These are phyloP conservation scores for Wallemia ichthyophaga DNA, from an alignment of 1,284 basidiomycete species.

Conservation along the genomic window DNA sequence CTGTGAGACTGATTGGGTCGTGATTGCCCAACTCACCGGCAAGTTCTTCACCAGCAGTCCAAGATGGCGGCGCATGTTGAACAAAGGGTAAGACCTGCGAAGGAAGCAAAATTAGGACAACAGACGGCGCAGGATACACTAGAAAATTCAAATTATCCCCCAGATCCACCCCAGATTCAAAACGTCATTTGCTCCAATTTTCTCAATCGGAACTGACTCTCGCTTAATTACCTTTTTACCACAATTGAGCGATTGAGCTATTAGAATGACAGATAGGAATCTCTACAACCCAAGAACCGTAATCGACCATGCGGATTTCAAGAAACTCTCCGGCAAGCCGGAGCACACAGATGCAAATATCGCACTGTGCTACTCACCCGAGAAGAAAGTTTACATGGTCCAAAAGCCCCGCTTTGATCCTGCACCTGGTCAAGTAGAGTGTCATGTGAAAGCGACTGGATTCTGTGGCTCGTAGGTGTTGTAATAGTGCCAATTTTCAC, in stretches of 20 bases:
- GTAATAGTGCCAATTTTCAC: neutral
- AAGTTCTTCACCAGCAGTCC: neutral
- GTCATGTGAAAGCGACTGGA: constrained; percentile 19
- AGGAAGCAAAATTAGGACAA: too few species aligned
- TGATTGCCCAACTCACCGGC: neutral
- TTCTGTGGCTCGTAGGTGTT: constrained; percentile 18
- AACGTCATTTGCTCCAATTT: too few species aligned
- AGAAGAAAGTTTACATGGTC: constrained; percentile 15
- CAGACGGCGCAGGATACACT: too few species aligned
- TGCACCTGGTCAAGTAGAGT: constrained; percentile 16
- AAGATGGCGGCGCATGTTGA: neutral
- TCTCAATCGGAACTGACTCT: too few species aligned
- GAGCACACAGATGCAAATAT: too few species aligned
- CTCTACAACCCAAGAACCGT: constrained; percentile 8
- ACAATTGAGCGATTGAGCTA: too few species aligned
- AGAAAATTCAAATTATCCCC: too few species aligned
- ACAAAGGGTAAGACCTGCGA: neutral
- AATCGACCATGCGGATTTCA: constrained; percentile 8
- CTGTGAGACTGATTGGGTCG: neutral
- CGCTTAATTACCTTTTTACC: too few species aligned
- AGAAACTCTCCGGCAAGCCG: constrained; percentile 5
- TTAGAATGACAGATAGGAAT: neutral
- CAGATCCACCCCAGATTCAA: too few species aligned
- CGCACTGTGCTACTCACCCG: constrained; percentile 1
- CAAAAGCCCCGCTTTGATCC: constrained; percentile 15